phyloP scores from a whole-genome alignment of 768 basidiomycete genomes.

The Botryobasidium botryosum region DNA sequence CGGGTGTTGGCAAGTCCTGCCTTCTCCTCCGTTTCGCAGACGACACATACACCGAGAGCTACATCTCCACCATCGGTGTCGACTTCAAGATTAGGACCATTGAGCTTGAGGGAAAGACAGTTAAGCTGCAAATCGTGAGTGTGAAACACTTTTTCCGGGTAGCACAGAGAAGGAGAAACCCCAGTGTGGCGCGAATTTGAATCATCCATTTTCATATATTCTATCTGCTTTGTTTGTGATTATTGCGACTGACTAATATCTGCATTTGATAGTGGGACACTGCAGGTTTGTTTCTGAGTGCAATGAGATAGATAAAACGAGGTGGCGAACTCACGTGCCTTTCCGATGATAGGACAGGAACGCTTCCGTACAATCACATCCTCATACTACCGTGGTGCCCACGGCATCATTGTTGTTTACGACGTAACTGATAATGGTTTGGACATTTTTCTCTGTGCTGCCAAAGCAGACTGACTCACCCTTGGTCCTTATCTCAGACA shows the following conservation, averaged over 20 bases:
- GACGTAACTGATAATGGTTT: constrained; percentile 88
- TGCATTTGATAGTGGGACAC: constrained; percentile 98
- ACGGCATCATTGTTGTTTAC: constrained; percentile 98
- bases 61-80: constrained; percentile 95
- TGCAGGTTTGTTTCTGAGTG: constrained; percentile 57
- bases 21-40: constrained; percentile 84
- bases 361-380: constrained; percentile 98
- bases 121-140: constrained; percentile 95
- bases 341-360: constrained; percentile 90
- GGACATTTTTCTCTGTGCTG: constrained; percentile 14
- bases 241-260: too few relatives aligned
- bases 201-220: too few relatives aligned
- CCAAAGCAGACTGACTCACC: too few relatives aligned
- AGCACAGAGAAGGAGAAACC: too few relatives aligned
- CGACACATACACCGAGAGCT: constrained; percentile 94
- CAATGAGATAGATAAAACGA: too few relatives aligned
- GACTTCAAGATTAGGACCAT: constrained; percentile 99
- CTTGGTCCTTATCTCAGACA: constrained; percentile 35
- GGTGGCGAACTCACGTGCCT: not conserved
- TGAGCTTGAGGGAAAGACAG: constrained; percentile 94
- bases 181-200: too few relatives aligned
- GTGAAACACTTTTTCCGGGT: not conserved
- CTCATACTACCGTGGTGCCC: constrained; percentile 98
- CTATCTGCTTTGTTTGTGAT: too few relatives aligned
- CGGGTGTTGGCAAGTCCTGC: constrained; percentile 95